phyloP scores from a whole-genome alignment of 2,329 filamentous ascomycete species.

The Hymenotorrendiella dingleyae region DNA sequence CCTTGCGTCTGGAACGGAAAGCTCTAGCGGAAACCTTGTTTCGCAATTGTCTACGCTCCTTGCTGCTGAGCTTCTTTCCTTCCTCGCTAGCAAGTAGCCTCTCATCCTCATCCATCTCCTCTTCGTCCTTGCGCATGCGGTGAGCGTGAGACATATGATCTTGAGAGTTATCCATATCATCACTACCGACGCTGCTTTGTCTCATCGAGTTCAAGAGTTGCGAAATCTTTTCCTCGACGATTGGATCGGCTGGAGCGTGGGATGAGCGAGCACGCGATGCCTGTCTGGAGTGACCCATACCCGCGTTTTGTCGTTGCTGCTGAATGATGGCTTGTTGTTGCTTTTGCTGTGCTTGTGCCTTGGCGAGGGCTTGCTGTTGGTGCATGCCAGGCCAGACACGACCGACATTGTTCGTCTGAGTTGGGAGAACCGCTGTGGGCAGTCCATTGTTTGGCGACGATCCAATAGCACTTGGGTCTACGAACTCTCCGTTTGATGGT shows the following conservation, averaged over 20 bases:
- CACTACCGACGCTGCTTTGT: conserved; percentile 51
- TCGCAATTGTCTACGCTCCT: conserved; percentile 91
- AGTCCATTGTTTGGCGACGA: conserved; percentile 54
- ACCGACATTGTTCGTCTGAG: conserved; percentile 52
- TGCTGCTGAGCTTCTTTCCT: conserved; percentile 98
- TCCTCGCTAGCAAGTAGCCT: conserved; percentile 90
- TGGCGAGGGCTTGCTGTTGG: conserved; percentile 74
- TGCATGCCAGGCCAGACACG: conserved; percentile 92
- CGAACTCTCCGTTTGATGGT: conserved; percentile 42
- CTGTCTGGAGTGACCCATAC: conserved; percentile 40
- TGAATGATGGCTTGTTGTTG: conserved; percentile 57
- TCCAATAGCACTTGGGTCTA: conserved; percentile 73
- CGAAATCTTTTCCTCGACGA: conserved; percentile 88
- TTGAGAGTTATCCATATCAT: conserved; percentile 42
- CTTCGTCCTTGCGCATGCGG: conserved; percentile 83
- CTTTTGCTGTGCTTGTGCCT: conserved; percentile 64
- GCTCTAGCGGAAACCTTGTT: conserved; percentile 98
- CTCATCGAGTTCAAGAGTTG: conserved; percentile 91
- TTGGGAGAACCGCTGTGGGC: conserved; percentile 36
- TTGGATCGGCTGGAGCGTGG: conserved; percentile 50
- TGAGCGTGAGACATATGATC: conserved; percentile 57
- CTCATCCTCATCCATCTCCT: conserved; percentile 99
- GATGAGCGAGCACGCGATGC: conserved; percentile 25
- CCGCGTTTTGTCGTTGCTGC: conserved; percentile 43
- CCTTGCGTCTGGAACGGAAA: conserved; percentile 96